Base-by-base conservation (phyloP, 192 early-diverging fungal genomes). In the Umbelopsis isabellina region DNA sequence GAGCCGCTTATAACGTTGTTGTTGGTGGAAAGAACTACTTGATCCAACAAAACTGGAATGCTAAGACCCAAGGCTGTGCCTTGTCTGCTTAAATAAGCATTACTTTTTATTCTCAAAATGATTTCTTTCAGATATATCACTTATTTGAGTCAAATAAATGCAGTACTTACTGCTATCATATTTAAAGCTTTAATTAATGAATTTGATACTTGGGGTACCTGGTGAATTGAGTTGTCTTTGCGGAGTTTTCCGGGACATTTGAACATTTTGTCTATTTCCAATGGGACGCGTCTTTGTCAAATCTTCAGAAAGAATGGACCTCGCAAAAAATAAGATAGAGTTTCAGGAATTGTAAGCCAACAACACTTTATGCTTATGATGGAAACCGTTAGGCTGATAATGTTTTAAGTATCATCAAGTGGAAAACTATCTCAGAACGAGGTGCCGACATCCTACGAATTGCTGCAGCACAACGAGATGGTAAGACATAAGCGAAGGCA, bases 41-140 rank as follows among this genome's bases (percentile, higher is more conserved):
- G 37, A 80, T 79, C 41, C 78, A 79, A 47, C 68, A 66, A 41
- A 79, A 77, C 53, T 79, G 76, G 75, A 72, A 79, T 22, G 69
- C 69, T 16, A 20, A 7, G 5, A 71, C 50, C 9, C 69, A 71
- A 44, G 37, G 33, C 49, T 71, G 69, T 22, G 55, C 55, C 33
- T 35, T 61, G 30, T 61, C 55, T 33, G 55, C 55, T 61, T 61
- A 35, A 61, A 7, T 35, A 33, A 33, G 55, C 27, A 27, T 25
- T 55, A 55, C 22, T 15, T 27, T 27, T 30, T 23, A 30, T 30
- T 30, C 27, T 30, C 27, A 41, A 41, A 37, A 1, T 41, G 37
- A 41, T 41, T 4, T 41, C 35, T 41, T 41, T 41, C 55, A 61
- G 3, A 18, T 61, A 13, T 11, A 35, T 61, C 18, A 33, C 12